Conservation (phyloP, 106 monocot genomes). For the Allium fistulosum region DNA sequence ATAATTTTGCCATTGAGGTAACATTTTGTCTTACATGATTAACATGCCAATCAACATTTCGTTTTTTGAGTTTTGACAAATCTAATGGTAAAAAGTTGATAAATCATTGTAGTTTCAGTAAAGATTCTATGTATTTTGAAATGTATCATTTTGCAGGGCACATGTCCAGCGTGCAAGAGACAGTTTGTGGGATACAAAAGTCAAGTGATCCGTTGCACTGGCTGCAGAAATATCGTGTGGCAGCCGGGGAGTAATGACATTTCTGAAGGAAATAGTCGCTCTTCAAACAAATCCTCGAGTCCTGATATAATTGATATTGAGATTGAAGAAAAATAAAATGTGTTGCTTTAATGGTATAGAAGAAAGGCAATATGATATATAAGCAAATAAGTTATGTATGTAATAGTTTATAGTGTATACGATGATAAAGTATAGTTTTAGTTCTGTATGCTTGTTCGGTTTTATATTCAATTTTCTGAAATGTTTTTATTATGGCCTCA, state of each 20-base stretch:
- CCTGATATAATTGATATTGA: constrained; percentile 89
- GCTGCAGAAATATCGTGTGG: constrained; percentile 91
- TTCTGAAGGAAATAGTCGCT: constrained; percentile 30
- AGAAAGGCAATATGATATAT: no score
- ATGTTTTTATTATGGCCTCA: no score
- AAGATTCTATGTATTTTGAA: no score
- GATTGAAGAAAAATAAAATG: constrained; percentile 61
- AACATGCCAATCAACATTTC: background rate
- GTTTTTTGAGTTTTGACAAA: background rate
- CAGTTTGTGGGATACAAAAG: constrained; percentile 66
- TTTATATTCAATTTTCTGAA: no score
- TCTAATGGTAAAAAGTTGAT: background rate
- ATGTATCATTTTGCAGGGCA: constrained; percentile 32
- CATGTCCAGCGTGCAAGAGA: constrained; percentile 81
- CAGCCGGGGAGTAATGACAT: constrained; percentile 43
- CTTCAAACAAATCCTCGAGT: constrained; percentile 33
- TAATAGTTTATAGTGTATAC: no score
- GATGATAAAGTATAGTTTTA: no score
- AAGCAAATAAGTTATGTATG: no score
- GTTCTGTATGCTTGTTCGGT: no score
- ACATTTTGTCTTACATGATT: background rate
- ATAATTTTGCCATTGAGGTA: constrained; percentile 84
- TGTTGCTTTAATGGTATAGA: no score
- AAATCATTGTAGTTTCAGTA: background rate
- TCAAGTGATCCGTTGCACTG: constrained; percentile 65